Conservation (phyloP, 2,329 filamentous ascomycete species). For the Penicillium sp. region DNA sequence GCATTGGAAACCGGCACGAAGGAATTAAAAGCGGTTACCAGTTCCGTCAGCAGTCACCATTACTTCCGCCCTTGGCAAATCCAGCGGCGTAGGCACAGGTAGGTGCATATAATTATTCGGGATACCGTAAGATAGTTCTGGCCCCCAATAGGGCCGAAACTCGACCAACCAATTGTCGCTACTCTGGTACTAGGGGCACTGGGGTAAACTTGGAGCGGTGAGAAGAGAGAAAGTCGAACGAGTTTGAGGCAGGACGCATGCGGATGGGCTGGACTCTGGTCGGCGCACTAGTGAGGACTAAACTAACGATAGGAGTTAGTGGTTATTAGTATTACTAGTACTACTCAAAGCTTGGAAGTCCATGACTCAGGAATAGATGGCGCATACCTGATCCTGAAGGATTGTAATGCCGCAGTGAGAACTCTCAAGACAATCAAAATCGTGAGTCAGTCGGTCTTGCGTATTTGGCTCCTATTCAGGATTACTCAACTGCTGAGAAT, state of each 20-base stretch:
- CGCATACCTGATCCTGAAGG: not conserved
- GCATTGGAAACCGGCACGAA: too few relatives aligned
- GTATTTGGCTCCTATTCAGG: not conserved
- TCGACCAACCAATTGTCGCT: not conserved
- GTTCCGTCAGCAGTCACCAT: too few relatives aligned
- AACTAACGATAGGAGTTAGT: too few relatives aligned
- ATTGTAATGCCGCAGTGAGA: not conserved
- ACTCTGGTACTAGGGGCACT: not conserved
- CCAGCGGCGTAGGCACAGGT: too few relatives aligned
- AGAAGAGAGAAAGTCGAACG: slow-evolving; percentile 10
- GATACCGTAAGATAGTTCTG: not conserved
- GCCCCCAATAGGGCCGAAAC: not conserved
- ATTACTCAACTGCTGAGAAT: not conserved
- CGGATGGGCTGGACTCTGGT: slow-evolving; percentile 3
- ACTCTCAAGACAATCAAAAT: not conserved
- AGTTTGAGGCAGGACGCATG: slow-evolving; percentile 10
- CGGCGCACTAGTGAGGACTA: too few relatives aligned
- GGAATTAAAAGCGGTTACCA: too few relatives aligned
- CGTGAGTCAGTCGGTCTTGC: not conserved
- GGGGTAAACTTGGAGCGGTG: slow-evolving; percentile 13
- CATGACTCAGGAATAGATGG: not conserved
- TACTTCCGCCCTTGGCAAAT: too few relatives aligned
- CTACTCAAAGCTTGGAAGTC: not conserved
- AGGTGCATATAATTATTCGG: not conserved
- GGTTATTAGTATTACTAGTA: not conserved